Base-by-base conservation (phyloP, 257 asterid genomes). In the Buddleja alternifolia region DNA sequence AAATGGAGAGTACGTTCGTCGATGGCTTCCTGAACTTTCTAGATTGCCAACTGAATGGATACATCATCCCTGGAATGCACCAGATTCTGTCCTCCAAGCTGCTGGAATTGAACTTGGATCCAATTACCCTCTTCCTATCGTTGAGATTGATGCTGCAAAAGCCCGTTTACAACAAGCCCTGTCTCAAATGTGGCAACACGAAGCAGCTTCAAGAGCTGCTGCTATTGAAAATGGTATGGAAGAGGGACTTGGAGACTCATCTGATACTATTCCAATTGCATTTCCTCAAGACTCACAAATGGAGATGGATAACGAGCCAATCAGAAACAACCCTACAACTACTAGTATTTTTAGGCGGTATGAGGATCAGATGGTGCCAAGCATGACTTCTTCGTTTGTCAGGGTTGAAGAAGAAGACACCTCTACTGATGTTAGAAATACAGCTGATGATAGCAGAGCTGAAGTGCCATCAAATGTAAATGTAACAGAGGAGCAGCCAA, bases 11-110 rank as follows among this genome's bases (percentile, higher is more conserved):
- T 93, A 93, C 37, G 99, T 93, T 8, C 82, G 99, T 16, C 72
- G 99, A 52, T 93, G 99, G 99, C 96, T 90, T 63, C 99, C 99
- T 2, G 99, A 93, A 55, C 96, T 93, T 1, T 75, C 95, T 61
- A 75, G 97, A 34, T 69, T 90, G 44, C 99, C 99, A 7, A 90
- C 96, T 0, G 96, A 90, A 65, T 93, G 97, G 97, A 93, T 93
- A 60, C 99, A 93, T 62, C 99, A 90, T 61, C 97, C 96, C 0
- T 93, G 96, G 95, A 73, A 90, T 60, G 92, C 97, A 16, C 97
- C 97, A 5, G 95, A 86, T 69, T 77, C 87, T 2, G 90, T 93
- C 7, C 97, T 90, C 69, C 92, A 90, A 79, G 98, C 98, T 15
- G 95, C 96, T 36, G 97, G 97, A 23, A 80, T 90, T 12, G 99